Base-by-base conservation (phyloP, 805 yeast species). In the Metschnikowia aberdeeniae region DNA sequence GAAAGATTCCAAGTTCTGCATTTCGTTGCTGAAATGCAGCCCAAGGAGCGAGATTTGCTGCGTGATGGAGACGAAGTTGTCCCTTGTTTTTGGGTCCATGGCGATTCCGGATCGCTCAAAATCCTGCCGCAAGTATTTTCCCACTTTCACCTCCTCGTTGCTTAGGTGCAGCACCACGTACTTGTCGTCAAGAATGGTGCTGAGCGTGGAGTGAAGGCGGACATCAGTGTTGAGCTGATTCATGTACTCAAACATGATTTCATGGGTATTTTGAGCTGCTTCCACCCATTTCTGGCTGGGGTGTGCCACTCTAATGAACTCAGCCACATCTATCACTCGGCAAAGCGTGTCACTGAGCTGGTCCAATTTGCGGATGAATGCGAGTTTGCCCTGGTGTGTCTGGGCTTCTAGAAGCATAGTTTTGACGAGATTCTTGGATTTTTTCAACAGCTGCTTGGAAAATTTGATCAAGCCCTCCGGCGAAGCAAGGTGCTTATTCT, bases 301-400 rank as follows among this genome's bases (percentile, higher is more conserved):
- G 60, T 92, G 98, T 1, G 84, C 82, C 20, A 89, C 89, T 38
- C 98, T 71, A 26, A 93, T 80, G 66, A 92, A 92, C 56, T 90
- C 98, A 31, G 96, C 92, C 40, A 92, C 76, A 64, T 93, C 99
- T 34, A 93, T 90, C 5, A 89, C 97, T 45, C 96, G 78, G 61
- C 99, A 93, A 27, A 93, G 66, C 26, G 85, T 78, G 60, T 93
- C 98, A 57, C 96, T 86, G 33, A 93, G 67, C 53, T 89, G 80
- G 60, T 93, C 99, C 51, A 93, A 68, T 42, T 81, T 80, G 35
- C 78, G 57, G 43, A 92, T 57, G 43, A 80, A 87, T 5, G 70
- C 62, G 19, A 67, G 49, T 36, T 56, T 54, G 3, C 73, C 86
- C 8, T 69, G 67, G 19, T 70, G 67, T 40, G 77, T 77, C 8